phyloP scores from a whole-genome alignment of 2,329 filamentous ascomycete genomes.

The Penicillium polonicum region DNA sequence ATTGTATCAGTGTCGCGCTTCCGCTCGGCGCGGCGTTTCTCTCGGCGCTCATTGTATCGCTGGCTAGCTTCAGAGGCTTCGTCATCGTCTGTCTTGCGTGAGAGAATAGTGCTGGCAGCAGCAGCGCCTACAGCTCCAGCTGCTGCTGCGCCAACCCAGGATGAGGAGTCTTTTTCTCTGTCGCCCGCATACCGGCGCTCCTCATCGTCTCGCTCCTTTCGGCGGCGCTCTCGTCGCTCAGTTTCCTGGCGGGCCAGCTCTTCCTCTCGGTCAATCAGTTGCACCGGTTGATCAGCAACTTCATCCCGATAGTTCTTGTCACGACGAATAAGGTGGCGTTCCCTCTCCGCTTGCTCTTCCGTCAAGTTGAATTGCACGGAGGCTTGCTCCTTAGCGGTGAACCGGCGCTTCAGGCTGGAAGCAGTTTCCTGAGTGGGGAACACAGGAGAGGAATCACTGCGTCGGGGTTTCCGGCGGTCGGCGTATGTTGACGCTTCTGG shows the following conservation, averaged over 20 bases:
- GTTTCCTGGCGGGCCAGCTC: slow-evolving; percentile 22
- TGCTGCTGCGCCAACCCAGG: slow-evolving; percentile 43
- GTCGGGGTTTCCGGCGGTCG: slow-evolving; percentile 29
- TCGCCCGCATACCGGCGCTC: slow-evolving; percentile 13
- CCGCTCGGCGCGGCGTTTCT: slow-evolving; percentile 43
- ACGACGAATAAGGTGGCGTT: slow-evolving; percentile 36
- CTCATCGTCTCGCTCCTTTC: slow-evolving; percentile 23
- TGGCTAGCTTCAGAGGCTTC: slow-evolving; percentile 31
- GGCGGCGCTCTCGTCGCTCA: slow-evolving; percentile 22
- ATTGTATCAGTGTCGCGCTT: slow-evolving; percentile 28
- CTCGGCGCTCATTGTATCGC: slow-evolving; percentile 37
- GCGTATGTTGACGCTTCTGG: slow-evolving; percentile 8
- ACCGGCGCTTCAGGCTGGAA: slow-evolving; percentile 33
- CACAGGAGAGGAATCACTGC: slow-evolving; percentile 49
- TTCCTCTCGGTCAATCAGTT: slow-evolving; percentile 31
- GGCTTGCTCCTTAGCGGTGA: slow-evolving; percentile 39
- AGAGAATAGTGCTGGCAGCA: slow-evolving; percentile 46
- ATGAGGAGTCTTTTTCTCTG: slow-evolving; percentile 33
- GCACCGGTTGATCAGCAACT: slow-evolving; percentile 23
- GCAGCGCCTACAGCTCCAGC: slow-evolving; percentile 53
- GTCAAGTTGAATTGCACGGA: slow-evolving; percentile 60
- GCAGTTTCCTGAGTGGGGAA: slow-evolving; percentile 33
- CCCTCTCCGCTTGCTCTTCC: slow-evolving; percentile 55
- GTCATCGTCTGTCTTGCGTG: slow-evolving; percentile 29
- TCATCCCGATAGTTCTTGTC: slow-evolving; percentile 25